Evolutionary conservation across 176 grass and related monocot species (phyloP), one percentile per base, ranked within the genome.

Genomic region (Themeda triandra): DNA sequence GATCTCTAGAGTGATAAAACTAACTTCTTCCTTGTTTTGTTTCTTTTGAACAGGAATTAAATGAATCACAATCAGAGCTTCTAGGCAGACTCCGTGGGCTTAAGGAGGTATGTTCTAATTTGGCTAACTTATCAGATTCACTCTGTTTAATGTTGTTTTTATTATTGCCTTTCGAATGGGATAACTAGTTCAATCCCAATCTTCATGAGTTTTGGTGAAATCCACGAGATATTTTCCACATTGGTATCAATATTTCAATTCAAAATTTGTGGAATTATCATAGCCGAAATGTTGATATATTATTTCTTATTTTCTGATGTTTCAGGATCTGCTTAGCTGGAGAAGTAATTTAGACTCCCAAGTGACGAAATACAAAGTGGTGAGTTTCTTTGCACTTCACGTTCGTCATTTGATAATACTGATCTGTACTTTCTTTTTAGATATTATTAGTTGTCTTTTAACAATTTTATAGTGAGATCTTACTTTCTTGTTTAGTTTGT

Each of bases 321-420:
- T 39, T 39, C 7, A 99, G 96, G 93, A 99, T 92, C 89, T 99
- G 76, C 91, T 91, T 70, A 96, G 41, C 72, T 99, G 96, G 96
- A 99, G 93, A 77, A 79, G 27, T 51, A 96, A 89, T 89, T 82
- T 99, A 73, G 93, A 96, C 53, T 96, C 93, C 19, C 91, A 99
- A 85, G 96, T 99, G 69, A 90, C 85, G 33, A 99, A 92, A 72
- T 99, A 99, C 84, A 95, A 94, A 93, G 87, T 82, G 82, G 93
- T 99, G 69, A 87, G 89, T 94, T 88, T 70, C 3, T 76, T 19
- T 7, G 12, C 13, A n/a, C 45, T 66, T 80, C 18, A 77, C 1
- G 74, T 66, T 79, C 59, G 25, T 28, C 67, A 17, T 36, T 37
- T 72, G 15, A 60, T 58, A 44, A n/a, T 59, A 45, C 28, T 79